Conservation (phyloP, 257 asterid species). For the Primulina eburnea region DNA sequence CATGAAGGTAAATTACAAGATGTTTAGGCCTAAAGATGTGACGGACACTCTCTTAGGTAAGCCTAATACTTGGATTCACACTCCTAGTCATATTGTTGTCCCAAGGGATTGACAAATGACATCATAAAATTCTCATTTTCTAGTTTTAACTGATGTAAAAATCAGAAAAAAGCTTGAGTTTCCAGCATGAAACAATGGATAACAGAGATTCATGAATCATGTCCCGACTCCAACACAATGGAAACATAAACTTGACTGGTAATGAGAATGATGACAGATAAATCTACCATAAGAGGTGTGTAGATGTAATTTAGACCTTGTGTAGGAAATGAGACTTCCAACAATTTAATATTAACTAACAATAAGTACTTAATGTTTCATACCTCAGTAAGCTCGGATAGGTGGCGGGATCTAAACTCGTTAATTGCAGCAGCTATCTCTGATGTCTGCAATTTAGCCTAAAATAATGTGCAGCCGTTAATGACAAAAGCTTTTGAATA, state of each 20-base stretch:
- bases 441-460: conserved; percentile 87
- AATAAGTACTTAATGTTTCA: conserved; percentile 6
- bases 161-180: not conserved
- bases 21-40: not conserved
- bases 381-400: conserved; percentile 98
- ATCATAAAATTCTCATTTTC: not conserved
- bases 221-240: not conserved
- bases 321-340: not conserved
- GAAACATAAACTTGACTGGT: not conserved
- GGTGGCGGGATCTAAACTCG: conserved; percentile 96
- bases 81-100: not conserved
- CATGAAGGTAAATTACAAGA: not conserved
- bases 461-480: conserved; percentile 18
- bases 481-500: not conserved
- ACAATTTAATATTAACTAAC: not conserved
- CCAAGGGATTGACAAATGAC: not conserved
- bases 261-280: not conserved
- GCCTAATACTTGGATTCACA: not conserved
- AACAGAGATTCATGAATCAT: not conserved
- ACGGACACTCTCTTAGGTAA: not conserved
- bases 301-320: not conserved
- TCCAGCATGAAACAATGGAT: not conserved
- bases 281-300: too few species aligned
- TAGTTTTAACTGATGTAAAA: not conserved
- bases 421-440: conserved; percentile 94